These are phyloP conservation scores for Neoboletus subvelutipes DNA, from an alignment of 768 basidiomycete genomes.

Conservation along the genomic window DNA sequence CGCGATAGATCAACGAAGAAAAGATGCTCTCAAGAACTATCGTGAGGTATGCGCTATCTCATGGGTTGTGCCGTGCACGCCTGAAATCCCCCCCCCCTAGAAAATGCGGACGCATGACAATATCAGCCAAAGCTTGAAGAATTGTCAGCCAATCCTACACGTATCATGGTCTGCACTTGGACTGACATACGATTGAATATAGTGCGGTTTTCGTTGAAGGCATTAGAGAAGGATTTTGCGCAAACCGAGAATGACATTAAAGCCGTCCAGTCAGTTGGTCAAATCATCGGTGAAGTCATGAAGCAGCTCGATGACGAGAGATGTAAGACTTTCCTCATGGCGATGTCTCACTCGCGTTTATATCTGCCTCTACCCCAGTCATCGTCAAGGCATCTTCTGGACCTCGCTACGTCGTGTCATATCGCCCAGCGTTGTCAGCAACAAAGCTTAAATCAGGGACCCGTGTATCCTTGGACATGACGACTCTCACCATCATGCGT, in stretches of 20 bases:
- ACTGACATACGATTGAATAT: neutral
- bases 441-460: conserved; percentile 90
- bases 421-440: conserved; percentile 88
- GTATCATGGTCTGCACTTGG: neutral
- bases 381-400: conserved; percentile 99
- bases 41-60: conserved; percentile 54
- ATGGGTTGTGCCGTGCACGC: neutral
- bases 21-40: conserved; percentile 73
- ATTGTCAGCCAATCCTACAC: conserved; percentile 52
- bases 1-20: conserved; percentile 66
- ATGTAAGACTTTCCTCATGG: conserved; percentile 54
- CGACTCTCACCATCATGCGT: conserved; percentile 97
- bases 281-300: conserved; percentile 99
- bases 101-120: conserved; percentile 93
- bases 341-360: neutral
- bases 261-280: conserved; percentile 96
- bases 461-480: conserved; percentile 98
- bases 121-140: conserved; percentile 86
- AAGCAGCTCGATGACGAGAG: conserved; percentile 97
- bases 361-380: conserved; percentile 45
- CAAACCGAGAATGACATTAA: conserved; percentile 99
- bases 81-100: conserved; percentile 42
- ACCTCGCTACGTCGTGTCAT: conserved; percentile 97
- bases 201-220: conserved; percentile 92
- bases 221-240: conserved; percentile 83